These are phyloP conservation scores for Malassezia arunalokei DNA, from an alignment of 1,284 basidiomycete genomes.

Conservation along the genomic window DNA sequence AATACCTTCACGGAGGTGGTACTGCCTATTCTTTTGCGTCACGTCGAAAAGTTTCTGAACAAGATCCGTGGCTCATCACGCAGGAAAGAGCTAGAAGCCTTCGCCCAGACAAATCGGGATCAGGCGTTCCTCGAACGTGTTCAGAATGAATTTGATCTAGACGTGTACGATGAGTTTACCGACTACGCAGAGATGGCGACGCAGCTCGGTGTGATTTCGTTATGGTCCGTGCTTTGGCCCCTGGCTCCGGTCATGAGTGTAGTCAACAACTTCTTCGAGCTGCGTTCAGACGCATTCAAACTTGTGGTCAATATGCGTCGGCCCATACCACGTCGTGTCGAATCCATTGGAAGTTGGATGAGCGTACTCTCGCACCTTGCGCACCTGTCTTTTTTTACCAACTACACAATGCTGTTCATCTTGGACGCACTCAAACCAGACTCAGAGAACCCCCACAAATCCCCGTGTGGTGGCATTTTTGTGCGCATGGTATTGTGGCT, in stretches of 20 bases:
- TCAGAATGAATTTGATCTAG: conserved; percentile 63
- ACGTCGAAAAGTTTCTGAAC: conserved; percentile 9
- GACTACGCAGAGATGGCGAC: conserved; percentile 95
- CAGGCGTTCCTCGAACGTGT: conserved; percentile 64
- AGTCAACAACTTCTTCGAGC: conserved; percentile 75
- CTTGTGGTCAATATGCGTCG: conserved; percentile 72
- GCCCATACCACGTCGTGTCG: conserved; percentile 71
- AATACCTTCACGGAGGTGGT: conserved; percentile 72
- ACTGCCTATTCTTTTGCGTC: conserved; percentile 60
- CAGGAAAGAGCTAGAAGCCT: not conserved
- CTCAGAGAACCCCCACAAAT: not conserved
- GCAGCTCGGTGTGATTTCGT: conserved; percentile 62
- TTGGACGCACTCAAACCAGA: conserved; percentile 17
- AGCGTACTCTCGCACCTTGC: conserved; percentile 54
- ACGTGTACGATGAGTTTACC: conserved; percentile 56
- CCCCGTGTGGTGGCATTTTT: not conserved
- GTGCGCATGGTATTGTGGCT: not conserved
- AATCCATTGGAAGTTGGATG: conserved; percentile 88
- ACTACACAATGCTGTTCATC: conserved; percentile 31
- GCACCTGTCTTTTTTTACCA: conserved; percentile 31
- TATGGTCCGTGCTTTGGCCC: conserved; percentile 93
- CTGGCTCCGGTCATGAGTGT: conserved; percentile 54
- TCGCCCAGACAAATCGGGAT: conserved; percentile 47
- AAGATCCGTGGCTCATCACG: not conserved
- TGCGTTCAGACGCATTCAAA: conserved; percentile 88